Evolutionary conservation across 2,329 filamentous ascomycete genomes (phyloP).

Genomic region (Beauveria australis): DNA sequence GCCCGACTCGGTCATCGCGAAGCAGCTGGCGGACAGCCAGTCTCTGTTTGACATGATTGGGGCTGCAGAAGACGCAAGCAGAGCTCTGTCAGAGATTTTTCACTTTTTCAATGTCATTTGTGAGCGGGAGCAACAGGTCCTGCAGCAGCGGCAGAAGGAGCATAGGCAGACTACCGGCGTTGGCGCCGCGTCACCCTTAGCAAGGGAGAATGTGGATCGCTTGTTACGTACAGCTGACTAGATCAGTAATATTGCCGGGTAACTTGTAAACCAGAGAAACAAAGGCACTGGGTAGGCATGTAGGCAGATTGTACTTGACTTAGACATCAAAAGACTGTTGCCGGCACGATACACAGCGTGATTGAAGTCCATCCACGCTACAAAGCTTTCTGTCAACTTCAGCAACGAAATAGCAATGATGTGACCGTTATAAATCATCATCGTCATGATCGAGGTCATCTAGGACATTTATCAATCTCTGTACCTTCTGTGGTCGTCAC

Average conservation of each 20-base stretch:
- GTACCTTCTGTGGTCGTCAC: slow-evolving; percentile 1
- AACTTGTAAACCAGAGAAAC: neutral
- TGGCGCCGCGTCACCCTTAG: neutral
- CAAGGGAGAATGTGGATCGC: neutral
- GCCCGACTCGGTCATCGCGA: slow-evolving; percentile 49
- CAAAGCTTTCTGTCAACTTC: neutral
- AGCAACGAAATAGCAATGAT: neutral
- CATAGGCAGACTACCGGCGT: neutral
- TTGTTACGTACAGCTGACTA: neutral
- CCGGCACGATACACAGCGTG: neutral
- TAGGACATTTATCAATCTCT: slow-evolving; percentile 11
- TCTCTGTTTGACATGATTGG: slow-evolving; percentile 42
- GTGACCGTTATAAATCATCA: neutral
- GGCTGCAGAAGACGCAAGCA: slow-evolving; percentile 33
- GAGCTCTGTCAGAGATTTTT: slow-evolving; percentile 40
- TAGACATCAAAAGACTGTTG: neutral
- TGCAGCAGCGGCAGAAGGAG: slow-evolving; percentile 17
- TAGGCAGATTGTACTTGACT: neutral
- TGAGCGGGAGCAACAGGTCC: slow-evolving; percentile 33
- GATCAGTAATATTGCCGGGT: neutral
- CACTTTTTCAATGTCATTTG: slow-evolving; percentile 47
- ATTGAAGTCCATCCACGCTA: neutral
- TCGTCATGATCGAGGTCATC: slow-evolving; percentile 11
- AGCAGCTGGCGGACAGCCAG: slow-evolving; percentile 48
- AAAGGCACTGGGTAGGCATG: neutral